phyloP scores from a whole-genome alignment of 2,329 filamentous ascomycete species.

The Sporothrix protearum region DNA sequence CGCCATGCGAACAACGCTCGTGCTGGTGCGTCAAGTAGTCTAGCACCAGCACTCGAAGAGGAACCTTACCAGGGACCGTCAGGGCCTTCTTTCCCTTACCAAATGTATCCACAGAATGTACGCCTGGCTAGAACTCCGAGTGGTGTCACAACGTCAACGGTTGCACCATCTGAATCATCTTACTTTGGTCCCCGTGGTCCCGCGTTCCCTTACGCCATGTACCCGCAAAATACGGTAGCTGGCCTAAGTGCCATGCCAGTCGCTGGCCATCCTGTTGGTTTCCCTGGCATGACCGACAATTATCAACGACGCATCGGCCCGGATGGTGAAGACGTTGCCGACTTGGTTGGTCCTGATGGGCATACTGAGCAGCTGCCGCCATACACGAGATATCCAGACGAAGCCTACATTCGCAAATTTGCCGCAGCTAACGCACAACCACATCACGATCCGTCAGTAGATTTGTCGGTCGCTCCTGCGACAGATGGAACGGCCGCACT shows the following conservation, averaged over 20 bases:
- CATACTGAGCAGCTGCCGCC: conserved; percentile 89
- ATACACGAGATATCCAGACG: conserved; percentile 84
- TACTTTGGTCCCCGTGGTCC: conserved; percentile 63
- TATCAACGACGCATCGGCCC: conserved; percentile 73
- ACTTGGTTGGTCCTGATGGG: conserved; percentile 81
- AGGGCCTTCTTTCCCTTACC: conserved; percentile 78
- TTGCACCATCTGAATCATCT: conserved; percentile 40
- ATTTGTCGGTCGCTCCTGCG: neutral
- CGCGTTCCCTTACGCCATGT: conserved; percentile 82
- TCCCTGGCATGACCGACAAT: conserved; percentile 61
- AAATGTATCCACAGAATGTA: conserved; percentile 75
- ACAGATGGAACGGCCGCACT: neutral
- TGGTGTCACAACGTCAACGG: conserved; percentile 50
- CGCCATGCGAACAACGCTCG: conserved; percentile 31
- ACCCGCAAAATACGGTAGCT: conserved; percentile 70
- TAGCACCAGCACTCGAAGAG: conserved; percentile 39
- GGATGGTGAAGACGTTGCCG: conserved; percentile 80
- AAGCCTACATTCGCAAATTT: conserved; percentile 57
- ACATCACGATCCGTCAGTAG: conserved; percentile 15
- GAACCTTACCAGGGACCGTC: conserved; percentile 67
- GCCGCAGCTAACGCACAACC: conserved; percentile 32
- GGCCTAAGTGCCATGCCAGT: conserved; percentile 43
- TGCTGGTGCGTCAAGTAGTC: conserved; percentile 36
- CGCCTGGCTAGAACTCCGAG: conserved; percentile 73
- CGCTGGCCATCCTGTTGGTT: conserved; percentile 63